Percentiles rank a stretch among this genome's conserved stretches.
Conservation (phyloP, 139 green algal genomes). For the Cymbomonas tetramitiformis region DNA sequence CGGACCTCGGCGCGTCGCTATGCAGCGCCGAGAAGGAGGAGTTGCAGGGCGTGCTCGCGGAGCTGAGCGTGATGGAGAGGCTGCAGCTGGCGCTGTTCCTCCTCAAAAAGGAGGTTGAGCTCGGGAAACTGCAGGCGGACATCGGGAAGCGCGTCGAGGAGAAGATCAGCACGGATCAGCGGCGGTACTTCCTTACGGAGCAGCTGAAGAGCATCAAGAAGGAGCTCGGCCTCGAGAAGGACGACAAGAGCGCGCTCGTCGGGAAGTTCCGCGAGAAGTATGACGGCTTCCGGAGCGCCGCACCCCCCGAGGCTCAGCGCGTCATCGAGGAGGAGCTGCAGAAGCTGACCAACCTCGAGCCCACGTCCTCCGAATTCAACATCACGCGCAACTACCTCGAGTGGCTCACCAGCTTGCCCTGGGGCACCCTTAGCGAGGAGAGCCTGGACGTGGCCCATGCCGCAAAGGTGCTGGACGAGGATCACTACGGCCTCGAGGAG, state of each 20-base stretch:
- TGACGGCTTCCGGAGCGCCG: slow-evolving; percentile 17
- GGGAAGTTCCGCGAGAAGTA: slow-evolving; percentile 51
- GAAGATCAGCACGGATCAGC: slow-evolving; percentile 90
- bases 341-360: slow-evolving; percentile 77
- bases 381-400: slow-evolving; percentile 59
- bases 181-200: slow-evolving; percentile 92
- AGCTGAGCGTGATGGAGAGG: slow-evolving; percentile 50
- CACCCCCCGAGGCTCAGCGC: slow-evolving; percentile 24
- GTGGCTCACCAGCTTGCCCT: slow-evolving; percentile 56
- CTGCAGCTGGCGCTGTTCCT: slow-evolving; percentile 54
- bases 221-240: slow-evolving; percentile 84
- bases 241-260: slow-evolving; percentile 84
- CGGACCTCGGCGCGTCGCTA: slow-evolving; percentile 75
- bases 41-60: slow-evolving; percentile 69
- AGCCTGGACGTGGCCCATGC: slow-evolving; percentile 36
- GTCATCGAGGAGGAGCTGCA: slow-evolving; percentile 74
- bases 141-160: slow-evolving; percentile 72
- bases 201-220: slow-evolving; percentile 93
- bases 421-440: slow-evolving; percentile 33
- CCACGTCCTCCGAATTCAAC: slow-evolving; percentile 82
- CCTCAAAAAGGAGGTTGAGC: slow-evolving; percentile 94
- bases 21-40: slow-evolving; percentile 60
- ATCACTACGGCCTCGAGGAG: slow-evolving; percentile 51
- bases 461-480: slow-evolving; percentile 71
- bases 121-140: slow-evolving; percentile 70